Percentiles rank a stretch among this genome's conserved stretches.
Conservation (phyloP, 768 basidiomycete species). For the Termitomyces sp. region DNA sequence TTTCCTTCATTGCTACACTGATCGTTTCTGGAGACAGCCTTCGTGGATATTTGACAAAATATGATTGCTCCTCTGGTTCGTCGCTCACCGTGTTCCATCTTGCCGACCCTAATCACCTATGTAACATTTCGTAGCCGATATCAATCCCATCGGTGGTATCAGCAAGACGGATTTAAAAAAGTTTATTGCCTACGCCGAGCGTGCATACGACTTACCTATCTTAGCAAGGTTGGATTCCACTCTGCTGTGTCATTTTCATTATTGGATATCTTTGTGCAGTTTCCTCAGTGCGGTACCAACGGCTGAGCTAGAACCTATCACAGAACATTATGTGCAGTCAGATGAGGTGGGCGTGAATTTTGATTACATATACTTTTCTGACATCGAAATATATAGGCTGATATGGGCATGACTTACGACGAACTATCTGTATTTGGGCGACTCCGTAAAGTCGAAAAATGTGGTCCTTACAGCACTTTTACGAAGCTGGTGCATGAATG, state of each 20-base stretch:
- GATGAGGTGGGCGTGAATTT: slow-evolving; percentile 66
- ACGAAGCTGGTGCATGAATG: slow-evolving; percentile 94
- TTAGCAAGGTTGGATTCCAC: slow-evolving; percentile 55
- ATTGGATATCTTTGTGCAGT: slow-evolving; percentile 33
- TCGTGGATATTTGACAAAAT: slow-evolving; percentile 96
- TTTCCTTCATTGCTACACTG: neutral
- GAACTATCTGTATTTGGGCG: slow-evolving; percentile 93
- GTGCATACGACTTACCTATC: slow-evolving; percentile 80
- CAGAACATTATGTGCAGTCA: slow-evolving; percentile 89
- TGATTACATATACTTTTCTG: neutral
- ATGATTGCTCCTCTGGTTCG: slow-evolving; percentile 89
- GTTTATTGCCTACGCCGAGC: slow-evolving; percentile 84
- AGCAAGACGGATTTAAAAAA: slow-evolving; percentile 97
- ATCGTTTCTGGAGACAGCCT: slow-evolving; percentile 47
- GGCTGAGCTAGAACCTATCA: slow-evolving; percentile 94
- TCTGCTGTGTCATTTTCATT: neutral
- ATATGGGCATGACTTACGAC: slow-evolving; percentile 99
- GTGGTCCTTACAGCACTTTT: slow-evolving; percentile 97
- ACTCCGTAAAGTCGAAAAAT: slow-evolving; percentile 93
- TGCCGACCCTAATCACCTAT: neutral
- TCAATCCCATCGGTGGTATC: slow-evolving; percentile 98
- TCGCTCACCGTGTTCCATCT: neutral
- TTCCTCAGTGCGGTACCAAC: slow-evolving; percentile 93
- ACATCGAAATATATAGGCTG: slow-evolving; percentile 50
- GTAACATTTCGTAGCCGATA: slow-evolving; percentile 60